phyloP scores from a whole-genome alignment of 1,284 basidiomycete species.

The Ceratobasidium theobromae region DNA sequence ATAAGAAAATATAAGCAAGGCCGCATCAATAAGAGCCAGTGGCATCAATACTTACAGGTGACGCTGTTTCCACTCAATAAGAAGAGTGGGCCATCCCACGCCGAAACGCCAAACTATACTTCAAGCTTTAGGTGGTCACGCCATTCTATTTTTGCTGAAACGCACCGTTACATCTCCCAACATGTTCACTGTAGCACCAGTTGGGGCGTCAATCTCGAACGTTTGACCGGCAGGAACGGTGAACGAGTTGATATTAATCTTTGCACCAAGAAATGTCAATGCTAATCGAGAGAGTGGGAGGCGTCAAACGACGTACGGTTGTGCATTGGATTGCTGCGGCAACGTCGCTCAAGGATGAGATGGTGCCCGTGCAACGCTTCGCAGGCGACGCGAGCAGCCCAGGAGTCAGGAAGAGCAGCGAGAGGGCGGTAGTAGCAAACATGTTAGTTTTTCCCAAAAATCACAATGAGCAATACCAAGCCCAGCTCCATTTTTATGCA shows the following conservation, averaged over 20 bases:
- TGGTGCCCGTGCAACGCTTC: conserved; percentile 34
- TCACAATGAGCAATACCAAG: no score
- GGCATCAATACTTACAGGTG: conserved; percentile 1
- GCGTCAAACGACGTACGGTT: neutral
- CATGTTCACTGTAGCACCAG: conserved; percentile 52
- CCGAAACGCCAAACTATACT: conserved; percentile 45
- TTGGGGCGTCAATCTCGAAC: conserved; percentile 46
- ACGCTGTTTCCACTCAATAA: conserved; percentile 35
- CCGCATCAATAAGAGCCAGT: neutral
- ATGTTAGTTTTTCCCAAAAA: no score
- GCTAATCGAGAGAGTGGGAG: neutral
- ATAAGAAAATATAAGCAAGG: conserved; percentile 35
- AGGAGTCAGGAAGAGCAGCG: conserved; percentile 1
- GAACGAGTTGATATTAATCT: conserved; percentile 34
- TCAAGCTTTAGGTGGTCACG: neutral
- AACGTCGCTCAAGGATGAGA: conserved; percentile 29
- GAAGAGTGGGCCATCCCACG: conserved; percentile 52
- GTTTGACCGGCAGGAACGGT: conserved; percentile 46
- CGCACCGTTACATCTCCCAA: conserved; percentile 48
- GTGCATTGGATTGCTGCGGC: conserved; percentile 30
- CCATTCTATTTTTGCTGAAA: neutral
- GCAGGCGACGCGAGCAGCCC: conserved; percentile 1
- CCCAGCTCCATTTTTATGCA: no score
- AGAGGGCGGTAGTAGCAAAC: conserved; percentile 4
- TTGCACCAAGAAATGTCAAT: neutral